Percentiles rank a stretch among this genome's conserved stretches.
Conservation (phyloP, 2,329 filamentous ascomycete genomes). For the Venturia effusa region DNA sequence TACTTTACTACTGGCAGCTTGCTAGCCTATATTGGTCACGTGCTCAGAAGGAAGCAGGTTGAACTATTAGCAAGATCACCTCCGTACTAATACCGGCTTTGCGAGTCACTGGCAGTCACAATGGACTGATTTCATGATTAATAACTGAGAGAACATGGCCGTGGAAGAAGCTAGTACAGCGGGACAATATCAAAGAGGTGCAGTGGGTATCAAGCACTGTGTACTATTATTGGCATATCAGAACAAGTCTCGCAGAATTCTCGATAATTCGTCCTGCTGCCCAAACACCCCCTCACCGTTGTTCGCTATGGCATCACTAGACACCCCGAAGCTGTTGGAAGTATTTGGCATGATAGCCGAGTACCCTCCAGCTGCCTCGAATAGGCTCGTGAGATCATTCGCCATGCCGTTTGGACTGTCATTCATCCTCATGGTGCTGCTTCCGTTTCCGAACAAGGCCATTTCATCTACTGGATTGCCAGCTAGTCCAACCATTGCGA, state of each 20-base stretch:
- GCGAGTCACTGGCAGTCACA: no score
- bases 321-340: slow-evolving; percentile 31
- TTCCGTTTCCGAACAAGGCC: slow-evolving; percentile 32
- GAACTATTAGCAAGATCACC: no score
- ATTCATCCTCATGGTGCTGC: slow-evolving; percentile 17
- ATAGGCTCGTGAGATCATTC: slow-evolving; percentile 51
- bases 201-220: no score
- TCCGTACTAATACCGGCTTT: no score
- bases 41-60: no score
- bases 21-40: no score
- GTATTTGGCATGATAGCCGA: background rate
- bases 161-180: no score
- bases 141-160: no score
- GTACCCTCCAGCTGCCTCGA: slow-evolving; percentile 50
- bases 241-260: slow-evolving; percentile 49
- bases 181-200: no score
- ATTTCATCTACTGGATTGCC: slow-evolving; percentile 50
- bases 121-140: no score
- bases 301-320: slow-evolving; percentile 30
- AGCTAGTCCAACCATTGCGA: slow-evolving; percentile 55
- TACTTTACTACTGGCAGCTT: no score
- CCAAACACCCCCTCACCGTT: slow-evolving; percentile 36
- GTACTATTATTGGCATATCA: slow-evolving; percentile 19
- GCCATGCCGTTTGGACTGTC: slow-evolving; percentile 50
- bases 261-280: slow-evolving; percentile 48